These are phyloP conservation scores for Colletotrichum eremochloae DNA, from an alignment of 2,329 filamentous ascomycete species.

Conservation along the genomic window DNA sequence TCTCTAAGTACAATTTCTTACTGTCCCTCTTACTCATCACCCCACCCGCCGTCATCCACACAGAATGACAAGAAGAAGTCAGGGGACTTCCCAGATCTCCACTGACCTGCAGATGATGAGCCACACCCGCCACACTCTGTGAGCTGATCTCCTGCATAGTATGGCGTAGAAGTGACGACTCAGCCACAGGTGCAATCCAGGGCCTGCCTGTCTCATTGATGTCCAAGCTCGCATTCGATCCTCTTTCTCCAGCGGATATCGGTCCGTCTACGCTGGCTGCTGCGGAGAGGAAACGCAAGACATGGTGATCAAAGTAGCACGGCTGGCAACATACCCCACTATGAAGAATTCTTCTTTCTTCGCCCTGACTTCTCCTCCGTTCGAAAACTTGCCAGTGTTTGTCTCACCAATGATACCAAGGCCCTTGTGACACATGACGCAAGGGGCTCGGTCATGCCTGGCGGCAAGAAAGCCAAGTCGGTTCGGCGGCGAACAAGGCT, in stretches of 20 bases:
- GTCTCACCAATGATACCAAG: constrained; percentile 36
- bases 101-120: constrained; percentile 19
- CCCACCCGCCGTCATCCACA: constrained; percentile 25
- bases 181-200: constrained; percentile 27
- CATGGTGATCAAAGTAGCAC: constrained; percentile 2
- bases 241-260: constrained; percentile 28
- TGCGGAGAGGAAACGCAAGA: constrained; percentile 13
- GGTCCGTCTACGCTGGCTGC: constrained; percentile 23
- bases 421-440: constrained; percentile 31
- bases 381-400: constrained; percentile 17
- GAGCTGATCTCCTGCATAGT: constrained; percentile 19
- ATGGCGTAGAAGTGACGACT: constrained; percentile 30
- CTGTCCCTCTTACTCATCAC: constrained; percentile 22
- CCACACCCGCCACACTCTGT: constrained; percentile 34
- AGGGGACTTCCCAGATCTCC: constrained; percentile 6
- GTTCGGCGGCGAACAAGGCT: constrained; percentile 37
- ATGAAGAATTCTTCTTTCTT: constrained; percentile 3
- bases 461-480: constrained; percentile 37
- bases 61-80: constrained; percentile 11
- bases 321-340: not conserved
- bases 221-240: not conserved
- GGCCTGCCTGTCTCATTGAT: constrained; percentile 22
- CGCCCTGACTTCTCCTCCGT: not conserved
- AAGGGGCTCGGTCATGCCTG: constrained; percentile 33
- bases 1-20: constrained; percentile 9